Evolutionary conservation across 495 filamentous ascomycete genomes (phyloP), one percentile per base, ranked within the genome.

Genomic region (Aspergillus nanangensis): DNA sequence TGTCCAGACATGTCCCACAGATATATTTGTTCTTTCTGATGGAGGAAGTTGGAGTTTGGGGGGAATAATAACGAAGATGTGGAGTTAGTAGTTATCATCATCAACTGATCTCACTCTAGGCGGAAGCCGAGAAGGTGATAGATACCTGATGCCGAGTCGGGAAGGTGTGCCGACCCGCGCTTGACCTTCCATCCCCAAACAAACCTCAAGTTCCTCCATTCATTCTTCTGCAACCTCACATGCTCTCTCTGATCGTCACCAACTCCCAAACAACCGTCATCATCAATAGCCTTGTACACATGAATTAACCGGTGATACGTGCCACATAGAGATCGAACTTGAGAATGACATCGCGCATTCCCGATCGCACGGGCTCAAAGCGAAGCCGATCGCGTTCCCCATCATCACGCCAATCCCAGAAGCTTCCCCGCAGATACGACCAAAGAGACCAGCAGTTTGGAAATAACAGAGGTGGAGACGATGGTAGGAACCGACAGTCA

Each of bases 301-400:
- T n/a, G n/a, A n/a, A n/a, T n/a, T n/a, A n/a, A n/a, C n/a, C n/a
- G n/a, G n/a, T n/a, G n/a, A n/a, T n/a, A n/a, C n/a, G n/a, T 11
- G 25, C 25, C 11, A 7, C 25, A 29, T 29, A 5, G 7, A 11
- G 25, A 5, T 7, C 5, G 11, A 24, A 15, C 23, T n/a, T 1
- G 25, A 51, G 9, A 22, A 74, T 71, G 67, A 67, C 67, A 14
- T 51, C 58, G 33, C 60, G 62, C 43, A 44, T 58, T 3, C 54
- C 64, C 4, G 65, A 67, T 42, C 50, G 63, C 24, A 33, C 67
- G 38, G 55, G 58, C 33, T 24, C 59, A 11, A 67, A 65, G 49
- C 59, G 69, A 45, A 62, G 54, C 53, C 60, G 72, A 35, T 76
- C 72, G 42, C 65, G 64, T 37, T 74, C 72, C 8, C 71, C 71